phyloP scores from a whole-genome alignment of 108 stramenopile species.

The Aurantiochytrium sp. region DNA sequence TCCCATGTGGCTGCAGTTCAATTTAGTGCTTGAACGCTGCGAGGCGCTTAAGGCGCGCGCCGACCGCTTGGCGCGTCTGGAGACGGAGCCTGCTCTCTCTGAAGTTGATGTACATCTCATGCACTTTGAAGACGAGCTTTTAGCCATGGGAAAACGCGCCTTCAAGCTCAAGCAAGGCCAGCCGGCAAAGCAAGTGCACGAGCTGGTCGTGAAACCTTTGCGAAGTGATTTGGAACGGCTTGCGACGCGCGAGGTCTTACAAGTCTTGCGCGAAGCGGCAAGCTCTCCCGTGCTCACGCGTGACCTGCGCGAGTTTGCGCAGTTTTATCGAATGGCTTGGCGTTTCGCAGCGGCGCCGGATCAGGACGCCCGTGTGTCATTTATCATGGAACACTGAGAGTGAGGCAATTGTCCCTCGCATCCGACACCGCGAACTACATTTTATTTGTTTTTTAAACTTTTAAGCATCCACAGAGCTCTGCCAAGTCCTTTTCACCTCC shows the following conservation, averaged over 20 bases:
- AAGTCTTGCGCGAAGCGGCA: background rate
- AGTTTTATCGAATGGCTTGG: background rate
- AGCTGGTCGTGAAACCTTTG: background rate
- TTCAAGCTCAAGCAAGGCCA: background rate
- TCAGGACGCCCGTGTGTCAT: background rate
- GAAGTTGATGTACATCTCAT: background rate
- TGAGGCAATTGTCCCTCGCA: too few relatives aligned
- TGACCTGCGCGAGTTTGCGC: background rate
- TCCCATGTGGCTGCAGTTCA: background rate
- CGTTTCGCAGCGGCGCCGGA: background rate
- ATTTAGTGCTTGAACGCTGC: background rate
- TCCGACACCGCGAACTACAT: too few relatives aligned
- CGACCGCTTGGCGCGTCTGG: background rate
- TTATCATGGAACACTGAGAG: background rate
- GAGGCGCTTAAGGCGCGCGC: background rate
- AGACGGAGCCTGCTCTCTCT: background rate
- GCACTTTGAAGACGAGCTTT: background rate
- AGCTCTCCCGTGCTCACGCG: background rate
- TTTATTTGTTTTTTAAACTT: too few relatives aligned
- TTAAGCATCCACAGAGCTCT: too few relatives aligned
- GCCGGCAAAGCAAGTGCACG: background rate
- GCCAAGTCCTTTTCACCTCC: too few relatives aligned
- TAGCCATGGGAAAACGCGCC: background rate
- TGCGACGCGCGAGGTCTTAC: background rate
- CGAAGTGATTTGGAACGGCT: background rate